Base-by-base conservation (phyloP, 768 basidiomycete species). In the Strobilomyces echinocephalus region DNA sequence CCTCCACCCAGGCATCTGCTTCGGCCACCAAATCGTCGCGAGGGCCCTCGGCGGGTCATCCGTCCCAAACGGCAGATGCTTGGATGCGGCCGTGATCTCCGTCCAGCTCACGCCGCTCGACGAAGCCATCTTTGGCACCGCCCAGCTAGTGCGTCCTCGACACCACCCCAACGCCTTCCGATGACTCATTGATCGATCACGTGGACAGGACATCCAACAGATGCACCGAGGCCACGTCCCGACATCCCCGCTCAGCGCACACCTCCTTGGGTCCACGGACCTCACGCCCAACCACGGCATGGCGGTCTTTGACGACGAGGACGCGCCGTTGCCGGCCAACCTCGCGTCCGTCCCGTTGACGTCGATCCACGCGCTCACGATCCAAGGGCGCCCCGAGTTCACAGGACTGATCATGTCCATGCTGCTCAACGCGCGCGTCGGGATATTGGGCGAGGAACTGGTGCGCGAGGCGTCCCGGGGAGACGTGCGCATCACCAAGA, bases 311-410 rank as follows among this genome's bases (percentile, higher is more conserved):
- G 54, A 56, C 72, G 24, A 53, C 9, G 40, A 54, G 1, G 49
- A 24, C 0, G 43, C 14, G 4, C 40, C 48, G 5, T 38, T 35
- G 2, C 12, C 50, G 9, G 28, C 39, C 8, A 38, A 50, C 16
- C 24, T 48, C 16, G 43, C 50, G 34, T 48, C 66, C n/a, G 16
- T 67, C 11, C 56, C 66, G 10, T 61, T 76, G 9, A 61, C 71
- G 14, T 73, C 82, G 52, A 79, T 90, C n/a, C 90, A 88, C 30
- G 83, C 97, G 38, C 69, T 97, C 50, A 85, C 89, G 1, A 66
- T 91, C 2, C 93, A 97, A 68, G 95, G 94, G 0, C 95, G 95
- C 68, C 94, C 95, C 1, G 95, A 97, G 64, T 97, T 90, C 70
- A 84, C 80, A 0, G 72, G 80, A 39, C 65, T 73, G 18, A 80